Evolutionary conservation across 441 rosid species (phyloP).

Genomic region (Pelargonium myrrhifolium): DNA sequence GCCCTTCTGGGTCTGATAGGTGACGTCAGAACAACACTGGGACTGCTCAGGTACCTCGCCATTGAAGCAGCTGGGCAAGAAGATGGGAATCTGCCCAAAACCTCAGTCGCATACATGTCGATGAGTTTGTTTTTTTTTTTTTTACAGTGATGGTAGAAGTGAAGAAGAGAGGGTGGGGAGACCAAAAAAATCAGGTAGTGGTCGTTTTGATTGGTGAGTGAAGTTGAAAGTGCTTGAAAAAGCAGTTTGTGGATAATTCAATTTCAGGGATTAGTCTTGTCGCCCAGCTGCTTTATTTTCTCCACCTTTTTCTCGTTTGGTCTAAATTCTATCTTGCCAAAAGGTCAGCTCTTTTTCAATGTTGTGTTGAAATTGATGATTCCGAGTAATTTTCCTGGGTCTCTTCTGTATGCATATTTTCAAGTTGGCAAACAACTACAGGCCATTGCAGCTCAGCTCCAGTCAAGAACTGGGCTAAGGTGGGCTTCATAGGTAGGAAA

Average conservation of each 20-base stretch:
- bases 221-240: conserved; percentile 1
- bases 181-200: background rate
- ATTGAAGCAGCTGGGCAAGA: conserved; percentile 15
- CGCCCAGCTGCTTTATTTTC: background rate
- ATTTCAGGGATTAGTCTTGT: conserved; percentile 3
- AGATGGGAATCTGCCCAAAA: conserved; percentile 11
- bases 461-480: conserved; percentile 1
- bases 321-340: background rate
- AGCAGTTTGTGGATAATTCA: background rate
- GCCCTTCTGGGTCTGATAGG: conserved; percentile 25
- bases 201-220: background rate
- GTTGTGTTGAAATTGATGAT: background rate
- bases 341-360: conserved; percentile 3
- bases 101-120: conserved; percentile 3
- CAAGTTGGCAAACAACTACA: background rate
- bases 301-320: conserved; percentile 1
- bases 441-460: background rate
- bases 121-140: background rate
- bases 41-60: conserved; percentile 21
- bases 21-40: conserved; percentile 15
- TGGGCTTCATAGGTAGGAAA: background rate
- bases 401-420: background rate
- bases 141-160: background rate
- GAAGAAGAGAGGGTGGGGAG: background rate
- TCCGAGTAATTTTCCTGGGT: conserved; percentile 1